phyloP scores from a whole-genome alignment of 805 yeast species.

The Ogataea kodamae region DNA sequence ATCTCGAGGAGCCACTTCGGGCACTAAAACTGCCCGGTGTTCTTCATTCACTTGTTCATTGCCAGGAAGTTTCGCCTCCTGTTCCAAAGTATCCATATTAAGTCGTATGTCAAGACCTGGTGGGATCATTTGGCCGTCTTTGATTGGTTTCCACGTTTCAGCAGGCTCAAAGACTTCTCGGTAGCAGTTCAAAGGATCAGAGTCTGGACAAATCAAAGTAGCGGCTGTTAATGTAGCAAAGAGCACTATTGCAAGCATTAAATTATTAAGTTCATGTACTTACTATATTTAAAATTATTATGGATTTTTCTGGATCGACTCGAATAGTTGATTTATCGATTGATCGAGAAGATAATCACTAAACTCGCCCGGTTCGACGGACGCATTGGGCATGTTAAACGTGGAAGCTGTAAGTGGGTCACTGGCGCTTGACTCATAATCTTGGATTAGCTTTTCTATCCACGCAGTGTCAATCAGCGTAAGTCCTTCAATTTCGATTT shows the following conservation, averaged over 20 bases:
- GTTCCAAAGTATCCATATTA: constrained; percentile 66
- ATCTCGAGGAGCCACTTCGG: constrained; percentile 1
- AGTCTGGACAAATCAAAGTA: constrained; percentile 39
- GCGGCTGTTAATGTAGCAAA: not conserved
- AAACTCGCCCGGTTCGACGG: too few relatives aligned
- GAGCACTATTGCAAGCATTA: constrained; percentile 2
- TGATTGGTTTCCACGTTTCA: constrained; percentile 63
- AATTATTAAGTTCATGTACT: too few relatives aligned
- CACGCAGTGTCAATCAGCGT: too few relatives aligned
- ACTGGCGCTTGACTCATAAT: too few relatives aligned
- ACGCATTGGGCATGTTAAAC: too few relatives aligned
- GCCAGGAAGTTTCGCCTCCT: constrained; percentile 63
- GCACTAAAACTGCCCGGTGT: constrained; percentile 2
- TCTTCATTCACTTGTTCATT: constrained; percentile 12
- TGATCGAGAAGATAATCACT: too few relatives aligned
- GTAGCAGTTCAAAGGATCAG: constrained; percentile 52
- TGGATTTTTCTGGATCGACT: too few relatives aligned
- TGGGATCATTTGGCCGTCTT: constrained; percentile 74
- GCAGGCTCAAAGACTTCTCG: constrained; percentile 62
- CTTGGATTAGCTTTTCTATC: too few relatives aligned
- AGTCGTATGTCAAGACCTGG: constrained; percentile 74
- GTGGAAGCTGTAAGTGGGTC: too few relatives aligned
- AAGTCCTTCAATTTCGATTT: too few relatives aligned
- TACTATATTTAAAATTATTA: too few relatives aligned
- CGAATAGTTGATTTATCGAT: too few relatives aligned